Evolutionary conservation across 306 rosid species (phyloP).

Genomic region (Sophora flavescens): DNA sequence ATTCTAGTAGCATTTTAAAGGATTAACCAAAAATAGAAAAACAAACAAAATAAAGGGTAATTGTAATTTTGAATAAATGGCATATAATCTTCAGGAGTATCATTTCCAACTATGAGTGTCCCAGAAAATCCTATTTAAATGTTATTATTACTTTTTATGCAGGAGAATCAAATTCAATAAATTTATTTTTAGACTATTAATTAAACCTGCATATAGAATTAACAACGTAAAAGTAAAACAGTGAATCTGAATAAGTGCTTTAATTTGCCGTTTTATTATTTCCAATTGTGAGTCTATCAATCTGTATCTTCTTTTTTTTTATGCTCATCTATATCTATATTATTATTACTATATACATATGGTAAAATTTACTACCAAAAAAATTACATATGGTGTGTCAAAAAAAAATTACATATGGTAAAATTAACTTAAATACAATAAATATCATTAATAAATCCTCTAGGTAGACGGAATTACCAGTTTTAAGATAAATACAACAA

Average conservation of each 20-base stretch:
- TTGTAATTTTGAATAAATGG: not conserved
- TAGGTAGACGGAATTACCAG: no score
- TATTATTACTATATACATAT: no score
- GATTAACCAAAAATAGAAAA: not conserved
- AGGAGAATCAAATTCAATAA: not conserved
- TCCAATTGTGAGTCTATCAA: not conserved
- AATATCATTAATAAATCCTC: no score
- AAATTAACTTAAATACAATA: not conserved
- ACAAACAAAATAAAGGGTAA: not conserved
- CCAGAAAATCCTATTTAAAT: not conserved
- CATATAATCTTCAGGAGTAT: not conserved
- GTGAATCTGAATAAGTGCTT: not conserved
- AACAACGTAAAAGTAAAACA: not conserved
- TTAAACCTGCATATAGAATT: not conserved
- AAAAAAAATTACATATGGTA: no score
- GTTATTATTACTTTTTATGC: not conserved
- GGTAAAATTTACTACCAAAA: no score
- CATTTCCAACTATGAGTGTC: not conserved
- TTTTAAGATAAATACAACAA: no score
- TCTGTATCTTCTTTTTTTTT: no score
- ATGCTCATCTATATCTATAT: not conserved
- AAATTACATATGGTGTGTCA: no score
- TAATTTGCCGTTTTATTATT: not conserved
- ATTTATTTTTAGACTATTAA: not conserved
- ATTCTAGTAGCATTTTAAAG: not conserved